These are phyloP conservation scores for Gaultheria prostrata DNA, from an alignment of 148 eudicot genomes.

Conservation along the genomic window DNA sequence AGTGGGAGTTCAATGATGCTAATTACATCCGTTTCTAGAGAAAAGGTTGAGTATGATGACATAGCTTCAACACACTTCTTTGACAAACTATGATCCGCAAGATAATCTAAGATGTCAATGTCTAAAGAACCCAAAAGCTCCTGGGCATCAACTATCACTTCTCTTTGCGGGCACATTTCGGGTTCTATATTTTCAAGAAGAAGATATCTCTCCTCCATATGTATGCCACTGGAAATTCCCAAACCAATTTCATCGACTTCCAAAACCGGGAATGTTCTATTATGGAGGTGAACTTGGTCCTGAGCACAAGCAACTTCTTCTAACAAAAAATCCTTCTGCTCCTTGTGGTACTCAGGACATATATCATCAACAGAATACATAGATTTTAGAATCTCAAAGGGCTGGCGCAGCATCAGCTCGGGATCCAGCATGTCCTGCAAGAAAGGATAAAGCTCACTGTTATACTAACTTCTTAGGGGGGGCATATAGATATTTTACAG, in stretches of 20 bases:
- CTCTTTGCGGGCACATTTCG: constrained; percentile 26
- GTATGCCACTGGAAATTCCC: constrained; percentile 31
- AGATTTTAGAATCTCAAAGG: constrained; percentile 41
- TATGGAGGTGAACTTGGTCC: constrained; percentile 26
- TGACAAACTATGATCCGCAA: constrained; percentile 36
- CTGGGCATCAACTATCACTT: constrained; percentile 29
- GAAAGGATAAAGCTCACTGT: background rate
- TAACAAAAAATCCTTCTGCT: constrained; percentile 30
- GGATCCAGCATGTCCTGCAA: constrained; percentile 52
- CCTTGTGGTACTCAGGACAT: constrained; percentile 27
- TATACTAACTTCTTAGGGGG: background rate
- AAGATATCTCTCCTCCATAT: constrained; percentile 37
- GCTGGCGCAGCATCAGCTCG: constrained; percentile 29
- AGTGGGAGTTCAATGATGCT: constrained; percentile 43
- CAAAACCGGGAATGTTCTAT: constrained; percentile 48
- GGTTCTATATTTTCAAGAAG: constrained; percentile 41
- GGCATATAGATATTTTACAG: background rate
- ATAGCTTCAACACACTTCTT: constrained; percentile 29
- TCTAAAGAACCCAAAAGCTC: constrained; percentile 47
- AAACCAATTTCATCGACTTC: constrained; percentile 70
- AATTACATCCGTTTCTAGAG: constrained; percentile 39
- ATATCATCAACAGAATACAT: constrained; percentile 51
- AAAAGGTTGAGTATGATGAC: constrained; percentile 27
- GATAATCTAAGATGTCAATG: constrained; percentile 43
- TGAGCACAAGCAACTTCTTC: constrained; percentile 41